Percentiles rank a stretch among this genome's conserved stretches.
phyloP scores from a whole-genome alignment of 768 basidiomycete genomes.

The Chalciporus chontae region DNA sequence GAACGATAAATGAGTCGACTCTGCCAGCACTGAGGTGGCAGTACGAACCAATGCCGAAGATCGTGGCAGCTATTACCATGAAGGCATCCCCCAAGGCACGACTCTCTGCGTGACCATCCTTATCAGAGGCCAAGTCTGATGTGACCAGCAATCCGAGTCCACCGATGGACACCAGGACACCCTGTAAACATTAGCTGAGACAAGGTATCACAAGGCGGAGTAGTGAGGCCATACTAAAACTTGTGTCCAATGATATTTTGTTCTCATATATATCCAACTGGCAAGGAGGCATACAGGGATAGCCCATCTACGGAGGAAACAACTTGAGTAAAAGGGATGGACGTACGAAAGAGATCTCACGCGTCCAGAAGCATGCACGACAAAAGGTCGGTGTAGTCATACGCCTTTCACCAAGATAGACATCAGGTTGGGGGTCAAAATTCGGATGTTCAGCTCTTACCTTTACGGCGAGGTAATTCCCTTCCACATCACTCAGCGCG shows the following conservation, averaged over 20 bases:
- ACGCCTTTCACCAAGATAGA: slow-evolving; percentile 45
- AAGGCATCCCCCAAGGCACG: slow-evolving; percentile 76
- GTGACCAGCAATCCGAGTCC: slow-evolving; percentile 78
- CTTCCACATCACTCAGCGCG: slow-evolving; percentile 80
- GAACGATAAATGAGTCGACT: slow-evolving; percentile 7
- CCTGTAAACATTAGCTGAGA: slow-evolving; percentile 36
- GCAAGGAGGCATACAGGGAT: slow-evolving; percentile 83
- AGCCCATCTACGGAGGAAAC: slow-evolving; percentile 57
- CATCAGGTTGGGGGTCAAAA: neutral
- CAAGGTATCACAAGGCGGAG: neutral
- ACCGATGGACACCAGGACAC: slow-evolving; percentile 63
- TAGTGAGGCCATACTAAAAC: slow-evolving; percentile 46
- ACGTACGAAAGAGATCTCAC: slow-evolving; percentile 34
- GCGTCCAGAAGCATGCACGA: slow-evolving; percentile 92
- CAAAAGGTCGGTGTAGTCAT: slow-evolving; percentile 78
- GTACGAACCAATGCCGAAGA: slow-evolving; percentile 78
- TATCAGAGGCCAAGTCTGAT: slow-evolving; percentile 72
- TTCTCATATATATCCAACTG: slow-evolving; percentile 77
- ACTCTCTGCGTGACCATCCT: slow-evolving; percentile 60
- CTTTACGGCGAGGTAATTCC: slow-evolving; percentile 81
- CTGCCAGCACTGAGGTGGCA: neutral
- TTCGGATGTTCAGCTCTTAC: slow-evolving; percentile 27
- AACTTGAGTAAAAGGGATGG: neutral
- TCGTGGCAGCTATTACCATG: slow-evolving; percentile 81
- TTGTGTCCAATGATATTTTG: slow-evolving; percentile 81